Percentiles rank a stretch among this genome's conserved stretches.
These are phyloP conservation scores for Bromus sterilis DNA, from an alignment of 176 grass and related monocot species.

Conservation along the genomic window DNA sequence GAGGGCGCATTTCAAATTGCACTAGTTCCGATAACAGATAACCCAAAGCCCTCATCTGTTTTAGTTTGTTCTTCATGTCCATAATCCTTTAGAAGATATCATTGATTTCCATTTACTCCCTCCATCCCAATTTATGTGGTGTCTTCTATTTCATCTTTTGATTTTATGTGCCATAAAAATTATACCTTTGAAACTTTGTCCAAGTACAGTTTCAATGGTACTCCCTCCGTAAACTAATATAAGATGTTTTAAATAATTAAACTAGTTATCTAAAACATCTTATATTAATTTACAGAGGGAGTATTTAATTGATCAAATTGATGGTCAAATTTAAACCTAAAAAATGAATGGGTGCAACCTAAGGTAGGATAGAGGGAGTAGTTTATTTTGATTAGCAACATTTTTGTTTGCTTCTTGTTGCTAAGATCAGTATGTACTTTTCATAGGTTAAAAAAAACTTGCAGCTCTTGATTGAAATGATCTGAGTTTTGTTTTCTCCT, in stretches of 20 bases:
- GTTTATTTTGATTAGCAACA: neutral
- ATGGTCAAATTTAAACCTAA: too few species aligned
- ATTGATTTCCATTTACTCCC: neutral
- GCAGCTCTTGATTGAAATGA: slow-evolving; percentile 8
- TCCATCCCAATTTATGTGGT: neutral
- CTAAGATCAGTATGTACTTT: neutral
- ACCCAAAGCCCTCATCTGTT: neutral
- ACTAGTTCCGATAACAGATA: neutral
- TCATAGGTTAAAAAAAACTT: neutral
- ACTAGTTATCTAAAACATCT: too few species aligned
- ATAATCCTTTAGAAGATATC: neutral
- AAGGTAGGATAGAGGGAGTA: too few species aligned
- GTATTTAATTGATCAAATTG: too few species aligned
- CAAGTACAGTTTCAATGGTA: too few species aligned
- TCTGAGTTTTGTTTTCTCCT: neutral
- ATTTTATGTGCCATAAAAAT: neutral
- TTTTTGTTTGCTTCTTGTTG: neutral
- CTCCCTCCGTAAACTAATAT: too few species aligned
- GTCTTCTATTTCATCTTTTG: neutral
- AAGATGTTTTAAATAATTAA: too few species aligned
- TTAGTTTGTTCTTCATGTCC: neutral
- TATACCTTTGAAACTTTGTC: neutral
- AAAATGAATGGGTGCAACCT: too few species aligned
- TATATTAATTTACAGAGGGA: too few species aligned
- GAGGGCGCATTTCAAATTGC: neutral